Evolutionary conservation across 176 grass and related monocot genomes (phyloP).

Genomic region (Carex kokanica): DNA sequence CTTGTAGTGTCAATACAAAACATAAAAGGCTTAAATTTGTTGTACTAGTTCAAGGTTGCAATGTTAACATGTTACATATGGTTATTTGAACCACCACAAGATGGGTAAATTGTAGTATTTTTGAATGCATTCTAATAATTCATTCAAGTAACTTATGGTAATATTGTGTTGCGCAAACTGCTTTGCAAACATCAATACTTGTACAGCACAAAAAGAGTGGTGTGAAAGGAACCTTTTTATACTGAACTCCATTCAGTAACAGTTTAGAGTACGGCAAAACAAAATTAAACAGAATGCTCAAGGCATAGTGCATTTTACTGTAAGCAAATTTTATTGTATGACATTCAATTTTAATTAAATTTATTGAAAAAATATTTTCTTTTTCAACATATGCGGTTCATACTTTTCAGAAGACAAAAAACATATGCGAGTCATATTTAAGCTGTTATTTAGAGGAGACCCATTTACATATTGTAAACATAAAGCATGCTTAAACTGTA

Average conservation of each 20-base stretch:
- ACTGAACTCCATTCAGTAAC: background rate
- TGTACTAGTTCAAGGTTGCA: conserved; percentile 6
- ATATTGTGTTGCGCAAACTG: background rate
- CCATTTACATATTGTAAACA: no score
- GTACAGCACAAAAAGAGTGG: background rate
- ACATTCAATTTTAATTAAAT: no score
- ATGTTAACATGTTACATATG: background rate
- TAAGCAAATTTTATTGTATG: no score
- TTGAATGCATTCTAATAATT: background rate
- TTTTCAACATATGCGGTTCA: no score
- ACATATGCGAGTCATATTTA: no score
- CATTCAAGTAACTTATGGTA: background rate
- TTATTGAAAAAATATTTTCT: no score
- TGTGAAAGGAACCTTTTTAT: background rate
- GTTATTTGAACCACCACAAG: background rate
- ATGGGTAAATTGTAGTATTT: background rate
- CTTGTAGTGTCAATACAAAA: background rate
- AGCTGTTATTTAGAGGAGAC: no score
- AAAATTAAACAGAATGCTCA: background rate
- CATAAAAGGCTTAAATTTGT: background rate
- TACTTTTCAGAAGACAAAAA: no score
- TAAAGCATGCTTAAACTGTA: no score
- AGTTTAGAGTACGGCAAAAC: no score
- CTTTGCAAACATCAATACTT: background rate
- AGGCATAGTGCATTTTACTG: background rate